A percentile compares a stretch with the other conserved stretches of the same genome.
phyloP scores from a whole-genome alignment of 805 yeast species.

The Ascoidea rubescens region DNA sequence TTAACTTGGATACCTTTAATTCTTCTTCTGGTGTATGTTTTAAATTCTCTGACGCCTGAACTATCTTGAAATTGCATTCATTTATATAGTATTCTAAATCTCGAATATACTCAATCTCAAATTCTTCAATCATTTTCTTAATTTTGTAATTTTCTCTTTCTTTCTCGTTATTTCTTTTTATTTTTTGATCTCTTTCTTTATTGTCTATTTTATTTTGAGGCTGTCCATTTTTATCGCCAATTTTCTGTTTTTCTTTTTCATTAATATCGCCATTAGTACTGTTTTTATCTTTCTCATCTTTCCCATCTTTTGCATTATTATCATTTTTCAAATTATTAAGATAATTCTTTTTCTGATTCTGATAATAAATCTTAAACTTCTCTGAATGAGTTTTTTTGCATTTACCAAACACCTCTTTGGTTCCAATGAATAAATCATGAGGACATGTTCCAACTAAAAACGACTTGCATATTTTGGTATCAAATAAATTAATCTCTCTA shows the following conservation, averaged over 20 bases:
- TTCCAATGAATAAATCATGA: constrained; percentile 66
- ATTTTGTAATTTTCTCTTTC: constrained; percentile 30
- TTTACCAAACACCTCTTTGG: constrained; percentile 71
- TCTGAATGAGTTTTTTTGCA: constrained; percentile 70
- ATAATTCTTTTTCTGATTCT: constrained; percentile 25
- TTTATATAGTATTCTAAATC: constrained; percentile 22
- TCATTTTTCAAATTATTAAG: constrained; percentile 26
- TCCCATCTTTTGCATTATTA: constrained; percentile 14
- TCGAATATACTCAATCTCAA: constrained; percentile 33
- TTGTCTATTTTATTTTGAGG: constrained; percentile 38
- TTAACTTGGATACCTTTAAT: constrained; percentile 37
- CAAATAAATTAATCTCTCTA: constrained; percentile 23
- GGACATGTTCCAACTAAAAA: constrained; percentile 83
- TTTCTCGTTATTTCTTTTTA: constrained; percentile 16
- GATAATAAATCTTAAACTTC: constrained; percentile 59
- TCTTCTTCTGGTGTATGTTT: constrained; percentile 68
- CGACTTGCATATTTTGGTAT: constrained; percentile 59
- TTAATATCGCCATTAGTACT: constrained; percentile 46
- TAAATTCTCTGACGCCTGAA: constrained; percentile 45
- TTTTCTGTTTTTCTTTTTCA: constrained; percentile 63
- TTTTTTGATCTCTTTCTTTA: not conserved
- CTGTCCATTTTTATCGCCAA: constrained; percentile 35
- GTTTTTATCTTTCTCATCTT: constrained; percentile 56
- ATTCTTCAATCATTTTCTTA: constrained; percentile 22
- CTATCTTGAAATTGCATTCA: constrained; percentile 56